Conservation (phyloP, 306 rosid species). For the Cucurbita moschata region DNA sequence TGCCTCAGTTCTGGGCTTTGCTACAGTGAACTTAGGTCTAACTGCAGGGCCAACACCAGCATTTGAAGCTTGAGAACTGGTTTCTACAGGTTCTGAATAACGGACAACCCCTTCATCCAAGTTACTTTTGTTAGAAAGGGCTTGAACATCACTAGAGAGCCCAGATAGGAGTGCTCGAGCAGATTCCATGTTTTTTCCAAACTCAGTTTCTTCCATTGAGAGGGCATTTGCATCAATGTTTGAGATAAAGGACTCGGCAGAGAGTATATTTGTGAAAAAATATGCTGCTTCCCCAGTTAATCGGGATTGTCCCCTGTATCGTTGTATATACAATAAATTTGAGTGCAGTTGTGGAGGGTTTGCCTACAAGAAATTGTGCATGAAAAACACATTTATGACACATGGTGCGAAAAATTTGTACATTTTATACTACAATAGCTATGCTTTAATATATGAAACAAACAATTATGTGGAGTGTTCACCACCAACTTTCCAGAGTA, state of each 20-base stretch:
- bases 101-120: conserved; percentile 24
- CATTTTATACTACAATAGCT: neutral
- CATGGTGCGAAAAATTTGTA: neutral
- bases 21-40: conserved; percentile 25
- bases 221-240: conserved; percentile 82
- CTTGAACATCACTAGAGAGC: conserved; percentile 43
- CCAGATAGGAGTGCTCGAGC: conserved; percentile 83
- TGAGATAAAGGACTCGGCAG: conserved; percentile 85
- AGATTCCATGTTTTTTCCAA: conserved; percentile 73
- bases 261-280: conserved; percentile 86
- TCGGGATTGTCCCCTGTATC: conserved; percentile 73
- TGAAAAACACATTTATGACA: conserved; percentile 4
- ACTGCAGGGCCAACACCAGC: conserved; percentile 15
- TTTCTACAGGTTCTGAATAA: conserved; percentile 19
- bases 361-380: conserved; percentile 47
- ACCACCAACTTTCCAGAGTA: neutral
- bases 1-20: conserved; percentile 18
- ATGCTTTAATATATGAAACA: neutral
- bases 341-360: conserved; percentile 95
- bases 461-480: neutral
- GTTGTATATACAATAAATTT: conserved; percentile 77
- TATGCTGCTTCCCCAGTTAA: conserved; percentile 77
- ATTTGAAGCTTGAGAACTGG: conserved; percentile 14
- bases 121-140: conserved; percentile 31
- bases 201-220: conserved; percentile 85